Evolutionary conservation across 257 asterid genomes (phyloP), one percentile per base, ranked within the genome.

Genomic region (Solanum paucissectum): DNA sequence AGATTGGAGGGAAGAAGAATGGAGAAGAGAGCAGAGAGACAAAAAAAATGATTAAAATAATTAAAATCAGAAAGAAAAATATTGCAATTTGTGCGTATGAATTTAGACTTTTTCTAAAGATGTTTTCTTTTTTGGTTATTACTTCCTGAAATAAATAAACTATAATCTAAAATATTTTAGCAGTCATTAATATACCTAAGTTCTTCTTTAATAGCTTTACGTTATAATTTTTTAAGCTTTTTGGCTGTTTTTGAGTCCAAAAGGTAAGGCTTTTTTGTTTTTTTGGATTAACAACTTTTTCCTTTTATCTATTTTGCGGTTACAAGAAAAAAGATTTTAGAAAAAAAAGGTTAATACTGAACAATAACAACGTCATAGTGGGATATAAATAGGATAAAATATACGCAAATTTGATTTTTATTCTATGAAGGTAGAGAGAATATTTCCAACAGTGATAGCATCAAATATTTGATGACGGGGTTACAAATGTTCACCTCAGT

Each of bases 51-150:
- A 86, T 68, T 83, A 62, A 85, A 88, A 66, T 72, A 25, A 82
- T 44, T 46, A 72, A 66, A 42, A 20, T 14, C 6, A 83, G 2
- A 55, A 20, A 18, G 4, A 25, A 40, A 20, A 8, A 4, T 27
- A 18, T 27, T 89, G 87, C 85, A 87, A 84, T 52, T 85, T 84
- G 90, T 92, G 92, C 92, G 92, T 90, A 71, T 9, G 69, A 9
- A 87, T 72, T 87, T 76, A 14, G 92, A 90, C 92, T 73, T 62
- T 62, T 23, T 55, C 69, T 60, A 60, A 23, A 89, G 92, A 87
- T 91, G 89, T 89, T 88, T 27, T 55, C 75, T 60, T 23, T 62
- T 83, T 62, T 36, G 37, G 25, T 20, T 25, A 4, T 27, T 8
- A 18, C 40, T 81, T 81, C 20, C 29, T 79, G 21, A 81, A 29